Percentiles rank a stretch among this genome's conserved stretches.
These are phyloP conservation scores for Chloris gayana DNA, from an alignment of 176 grass and related monocot species.

Conservation along the genomic window DNA sequence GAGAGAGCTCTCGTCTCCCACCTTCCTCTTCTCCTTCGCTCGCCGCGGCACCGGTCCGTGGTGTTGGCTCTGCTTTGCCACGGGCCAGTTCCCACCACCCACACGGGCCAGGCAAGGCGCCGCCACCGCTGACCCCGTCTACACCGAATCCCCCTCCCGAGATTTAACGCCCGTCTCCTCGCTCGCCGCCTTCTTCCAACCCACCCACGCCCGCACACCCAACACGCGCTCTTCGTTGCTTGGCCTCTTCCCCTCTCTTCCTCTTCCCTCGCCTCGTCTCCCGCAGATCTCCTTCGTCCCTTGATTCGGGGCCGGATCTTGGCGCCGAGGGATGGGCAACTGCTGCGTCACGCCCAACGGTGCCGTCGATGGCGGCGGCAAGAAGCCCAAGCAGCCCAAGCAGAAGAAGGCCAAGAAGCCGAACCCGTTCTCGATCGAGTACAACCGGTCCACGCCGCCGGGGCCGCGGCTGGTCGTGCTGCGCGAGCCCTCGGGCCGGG, in stretches of 20 bases:
- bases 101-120: slow-evolving; percentile 33
- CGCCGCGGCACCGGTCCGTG: slow-evolving; percentile 4
- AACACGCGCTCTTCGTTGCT: slow-evolving; percentile 43
- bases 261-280: neutral
- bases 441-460: slow-evolving; percentile 57
- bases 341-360: slow-evolving; percentile 57
- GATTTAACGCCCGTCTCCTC: slow-evolving; percentile 48
- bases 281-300: slow-evolving; percentile 31
- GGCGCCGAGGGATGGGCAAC: slow-evolving; percentile 62
- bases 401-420: slow-evolving; percentile 76
- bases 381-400: slow-evolving; percentile 52
- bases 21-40: neutral
- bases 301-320: slow-evolving; percentile 41
- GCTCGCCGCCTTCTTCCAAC: neutral
- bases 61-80: slow-evolving; percentile 37
- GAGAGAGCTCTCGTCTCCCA: neutral
- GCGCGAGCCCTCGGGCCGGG: slow-evolving; percentile 57
- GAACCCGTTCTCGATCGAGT: slow-evolving; percentile 82
- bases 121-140: slow-evolving; percentile 54
- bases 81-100: slow-evolving; percentile 51
- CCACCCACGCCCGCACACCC: slow-evolving; percentile 19
- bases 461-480: slow-evolving; percentile 49
- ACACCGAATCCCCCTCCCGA: slow-evolving; percentile 31
- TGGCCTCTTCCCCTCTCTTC: neutral
- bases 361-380: slow-evolving; percentile 6